phyloP scores from a whole-genome alignment of 192 early-diverging fungal species.

The Spizellomyces sp. region DNA sequence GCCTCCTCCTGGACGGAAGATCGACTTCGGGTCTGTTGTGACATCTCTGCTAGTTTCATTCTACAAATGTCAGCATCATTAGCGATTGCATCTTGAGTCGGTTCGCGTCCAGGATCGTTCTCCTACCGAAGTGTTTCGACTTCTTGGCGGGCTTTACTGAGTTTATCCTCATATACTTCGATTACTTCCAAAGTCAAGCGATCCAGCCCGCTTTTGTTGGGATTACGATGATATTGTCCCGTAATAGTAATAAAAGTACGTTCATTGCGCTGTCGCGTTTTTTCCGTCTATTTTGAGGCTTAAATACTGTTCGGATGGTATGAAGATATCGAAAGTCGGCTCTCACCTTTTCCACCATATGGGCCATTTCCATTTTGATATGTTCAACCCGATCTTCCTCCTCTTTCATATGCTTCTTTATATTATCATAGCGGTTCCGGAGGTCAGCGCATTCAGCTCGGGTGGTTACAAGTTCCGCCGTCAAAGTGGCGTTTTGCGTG shows the following conservation, averaged over 20 bases:
- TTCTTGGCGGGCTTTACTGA: constrained; percentile 28
- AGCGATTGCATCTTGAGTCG: too few relatives aligned
- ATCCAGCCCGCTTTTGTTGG: constrained; percentile 41
- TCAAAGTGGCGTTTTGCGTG: constrained; percentile 11
- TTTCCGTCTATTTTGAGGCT: constrained; percentile 19
- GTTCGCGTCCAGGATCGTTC: too few relatives aligned
- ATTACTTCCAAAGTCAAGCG: constrained; percentile 47
- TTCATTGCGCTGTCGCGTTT: constrained; percentile 31
- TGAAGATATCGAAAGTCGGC: too few relatives aligned
- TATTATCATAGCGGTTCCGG: background rate
- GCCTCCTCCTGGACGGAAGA: too few relatives aligned
- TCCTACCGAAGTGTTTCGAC: constrained; percentile 21
- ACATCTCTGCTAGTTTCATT: too few relatives aligned
- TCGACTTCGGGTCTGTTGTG: too few relatives aligned
- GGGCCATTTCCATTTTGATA: constrained; percentile 13
- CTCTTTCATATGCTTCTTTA: constrained; percentile 8
- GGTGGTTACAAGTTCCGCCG: constrained; percentile 6
- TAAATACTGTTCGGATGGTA: too few relatives aligned
- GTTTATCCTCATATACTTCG: constrained; percentile 41
- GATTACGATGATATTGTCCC: constrained; percentile 32
- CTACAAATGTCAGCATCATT: too few relatives aligned
- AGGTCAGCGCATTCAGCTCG: constrained; percentile 6
- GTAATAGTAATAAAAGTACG: constrained; percentile 34
- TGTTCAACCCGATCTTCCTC: constrained; percentile 9
- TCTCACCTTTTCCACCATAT: constrained; percentile 17